Conservation (phyloP, 176 grass and related monocot genomes). For the Carex littledalei region DNA sequence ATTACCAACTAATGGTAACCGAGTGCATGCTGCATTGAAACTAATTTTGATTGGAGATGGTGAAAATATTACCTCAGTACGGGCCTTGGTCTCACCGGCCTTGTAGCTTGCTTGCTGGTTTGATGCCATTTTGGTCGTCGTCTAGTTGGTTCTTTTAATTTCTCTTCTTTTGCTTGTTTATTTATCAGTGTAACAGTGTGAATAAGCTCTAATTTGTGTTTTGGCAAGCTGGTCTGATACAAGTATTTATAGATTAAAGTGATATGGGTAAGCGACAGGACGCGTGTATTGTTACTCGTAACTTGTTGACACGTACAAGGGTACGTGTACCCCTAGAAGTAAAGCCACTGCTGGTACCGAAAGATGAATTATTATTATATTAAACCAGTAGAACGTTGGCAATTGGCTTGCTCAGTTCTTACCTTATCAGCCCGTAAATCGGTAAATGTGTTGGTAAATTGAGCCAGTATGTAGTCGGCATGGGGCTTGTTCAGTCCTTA, state of each 20-base stretch:
- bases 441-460: not conserved
- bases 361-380: not conserved
- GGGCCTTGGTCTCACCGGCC: slow-evolving; percentile 66
- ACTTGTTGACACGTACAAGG: not conserved
- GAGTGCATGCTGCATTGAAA: not conserved
- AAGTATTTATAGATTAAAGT: not conserved
- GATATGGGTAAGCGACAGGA: not conserved
- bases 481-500: not conserved
- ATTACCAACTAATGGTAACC: not conserved
- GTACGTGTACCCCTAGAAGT: not conserved
- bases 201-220: not conserved
- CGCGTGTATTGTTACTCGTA: not conserved
- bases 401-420: not conserved
- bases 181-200: not conserved
- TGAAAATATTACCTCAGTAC: slow-evolving; percentile 38
- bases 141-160: not conserved
- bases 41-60: not conserved
- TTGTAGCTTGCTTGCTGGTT: slow-evolving; percentile 39
- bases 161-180: not conserved
- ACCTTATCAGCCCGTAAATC: not conserved
- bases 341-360: too few relatives aligned
- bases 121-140: slow-evolving; percentile 38
- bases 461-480: not conserved
- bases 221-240: not conserved
- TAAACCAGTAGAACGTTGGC: not conserved